A percentile compares a stretch with the other conserved stretches of the same genome.
Evolutionary conservation across 164 flowering plant genomes (phyloP).

Genomic region (Vitis rupestris): DNA sequence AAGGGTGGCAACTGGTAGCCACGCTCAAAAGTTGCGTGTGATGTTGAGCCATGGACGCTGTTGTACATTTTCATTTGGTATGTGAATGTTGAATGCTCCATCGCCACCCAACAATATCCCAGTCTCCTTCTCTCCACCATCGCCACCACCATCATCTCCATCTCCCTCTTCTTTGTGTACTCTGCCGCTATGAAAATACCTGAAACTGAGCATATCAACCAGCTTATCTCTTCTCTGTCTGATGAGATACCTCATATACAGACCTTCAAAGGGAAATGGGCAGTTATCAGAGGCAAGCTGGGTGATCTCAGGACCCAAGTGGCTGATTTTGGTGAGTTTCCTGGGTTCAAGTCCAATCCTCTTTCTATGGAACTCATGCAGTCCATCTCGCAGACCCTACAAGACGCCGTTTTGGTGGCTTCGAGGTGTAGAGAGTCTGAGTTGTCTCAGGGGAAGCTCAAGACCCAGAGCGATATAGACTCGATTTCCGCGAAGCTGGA

Average conservation of each 20-base stretch:
- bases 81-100: background rate
- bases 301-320: conserved; percentile 38
- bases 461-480: conserved; percentile 66
- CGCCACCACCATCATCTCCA: background rate
- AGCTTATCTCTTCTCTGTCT: conserved; percentile 23
- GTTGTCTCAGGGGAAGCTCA: conserved; percentile 52
- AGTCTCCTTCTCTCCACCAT: background rate
- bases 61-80: no score
- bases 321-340: conserved; percentile 36
- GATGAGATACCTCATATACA: conserved; percentile 23
- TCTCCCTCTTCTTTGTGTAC: conserved; percentile 2
- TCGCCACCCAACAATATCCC: background rate
- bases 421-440: conserved; percentile 24
- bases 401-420: conserved; percentile 34
- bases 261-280: conserved; percentile 52
- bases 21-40: no score
- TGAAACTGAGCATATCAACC: conserved; percentile 20
- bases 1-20: no score
- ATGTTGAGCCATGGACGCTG: background rate
- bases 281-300: conserved; percentile 40
- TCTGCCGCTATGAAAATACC: conserved; percentile 32
- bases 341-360: conserved; percentile 27
- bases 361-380: conserved; percentile 46
- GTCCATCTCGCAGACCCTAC: conserved; percentile 36
- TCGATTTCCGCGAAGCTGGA: conserved; percentile 44